Conservation (phyloP, 441 rosid species). For the Omphalea diandra region DNA sequence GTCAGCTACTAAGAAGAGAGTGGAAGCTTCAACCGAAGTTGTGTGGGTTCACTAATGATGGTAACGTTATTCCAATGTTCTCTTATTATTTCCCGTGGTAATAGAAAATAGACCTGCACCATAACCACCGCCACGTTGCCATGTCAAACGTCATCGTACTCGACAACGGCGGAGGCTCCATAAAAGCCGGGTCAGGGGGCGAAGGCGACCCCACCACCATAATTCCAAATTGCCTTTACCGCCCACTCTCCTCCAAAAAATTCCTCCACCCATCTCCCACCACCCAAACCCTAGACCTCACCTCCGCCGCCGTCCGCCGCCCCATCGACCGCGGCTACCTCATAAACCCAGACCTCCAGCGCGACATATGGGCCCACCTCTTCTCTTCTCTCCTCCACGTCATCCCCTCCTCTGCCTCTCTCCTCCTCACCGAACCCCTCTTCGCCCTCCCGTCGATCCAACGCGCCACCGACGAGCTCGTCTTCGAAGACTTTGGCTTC, state of each 20-base stretch:
- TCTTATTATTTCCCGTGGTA: too few relatives aligned
- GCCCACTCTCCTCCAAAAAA: conserved; percentile 78
- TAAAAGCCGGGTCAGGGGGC: conserved; percentile 86
- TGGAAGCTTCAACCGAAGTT: too few relatives aligned
- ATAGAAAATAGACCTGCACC: too few relatives aligned
- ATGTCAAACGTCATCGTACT: conserved; percentile 80
- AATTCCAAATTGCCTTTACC: conserved; percentile 82
- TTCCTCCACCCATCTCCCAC: conserved; percentile 54
- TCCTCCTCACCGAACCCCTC: conserved; percentile 77
- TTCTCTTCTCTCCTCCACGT: conserved; percentile 61
- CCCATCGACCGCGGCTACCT: conserved; percentile 96
- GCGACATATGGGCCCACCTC: conserved; percentile 87
- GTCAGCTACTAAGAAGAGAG: too few relatives aligned
- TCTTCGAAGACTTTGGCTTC: conserved; percentile 87
- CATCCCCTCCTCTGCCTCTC: conserved; percentile 51
- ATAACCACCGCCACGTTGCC: too few relatives aligned
- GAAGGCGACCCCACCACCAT: conserved; percentile 69
- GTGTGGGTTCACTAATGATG: too few relatives aligned
- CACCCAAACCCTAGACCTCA: conserved; percentile 53
- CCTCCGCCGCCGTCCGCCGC: conserved; percentile 91
- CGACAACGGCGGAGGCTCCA: conserved; percentile 82
- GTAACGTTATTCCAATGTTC: too few relatives aligned
- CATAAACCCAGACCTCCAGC: conserved; percentile 79
- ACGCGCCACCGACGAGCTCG: conserved; percentile 77
- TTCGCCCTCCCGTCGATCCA: conserved; percentile 70